A percentile compares a stretch with the other conserved stretches of the same genome.
Conservation (phyloP, 2,329 filamentous ascomycete species). For the Calonectria honghensis region DNA sequence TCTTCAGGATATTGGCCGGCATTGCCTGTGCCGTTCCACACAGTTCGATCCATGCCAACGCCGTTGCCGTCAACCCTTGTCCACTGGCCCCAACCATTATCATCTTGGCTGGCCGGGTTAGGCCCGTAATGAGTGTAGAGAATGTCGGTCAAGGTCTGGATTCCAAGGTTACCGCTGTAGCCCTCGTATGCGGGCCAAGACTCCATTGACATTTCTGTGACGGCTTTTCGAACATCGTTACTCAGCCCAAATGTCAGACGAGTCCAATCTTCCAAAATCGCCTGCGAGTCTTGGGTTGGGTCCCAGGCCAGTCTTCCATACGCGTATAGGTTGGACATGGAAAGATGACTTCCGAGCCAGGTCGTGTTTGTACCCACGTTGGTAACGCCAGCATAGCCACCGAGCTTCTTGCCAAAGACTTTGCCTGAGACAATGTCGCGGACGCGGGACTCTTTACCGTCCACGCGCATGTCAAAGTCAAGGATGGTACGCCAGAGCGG, state of each 20-base stretch:
- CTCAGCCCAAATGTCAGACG: slow-evolving; percentile 78
- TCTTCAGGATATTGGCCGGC: slow-evolving; percentile 80
- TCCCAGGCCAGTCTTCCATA: slow-evolving; percentile 82
- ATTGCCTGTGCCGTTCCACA: slow-evolving; percentile 79
- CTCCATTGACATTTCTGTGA: slow-evolving; percentile 78
- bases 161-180: slow-evolving; percentile 81
- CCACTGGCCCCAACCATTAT: slow-evolving; percentile 82
- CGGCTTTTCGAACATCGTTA: slow-evolving; percentile 71
- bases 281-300: slow-evolving; percentile 64
- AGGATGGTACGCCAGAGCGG: slow-evolving; percentile 82
- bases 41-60: slow-evolving; percentile 84
- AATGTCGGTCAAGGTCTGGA: slow-evolving; percentile 82
- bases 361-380: slow-evolving; percentile 80
- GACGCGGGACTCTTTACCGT: slow-evolving; percentile 72
- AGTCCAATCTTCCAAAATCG: slow-evolving; percentile 79
- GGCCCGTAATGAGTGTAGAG: slow-evolving; percentile 78
- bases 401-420: slow-evolving; percentile 73
- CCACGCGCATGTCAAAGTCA: slow-evolving; percentile 79
- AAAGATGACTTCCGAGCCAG: slow-evolving; percentile 81
- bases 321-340: slow-evolving; percentile 83
- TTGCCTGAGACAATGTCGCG: slow-evolving; percentile 77
- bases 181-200: slow-evolving; percentile 84
- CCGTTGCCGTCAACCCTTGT: slow-evolving; percentile 76
- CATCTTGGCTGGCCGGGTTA: slow-evolving; percentile 79
- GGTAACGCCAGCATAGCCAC: slow-evolving; percentile 79